phyloP scores from a whole-genome alignment of 495 filamentous ascomycete genomes.

The Bathelium albidoporum region DNA sequence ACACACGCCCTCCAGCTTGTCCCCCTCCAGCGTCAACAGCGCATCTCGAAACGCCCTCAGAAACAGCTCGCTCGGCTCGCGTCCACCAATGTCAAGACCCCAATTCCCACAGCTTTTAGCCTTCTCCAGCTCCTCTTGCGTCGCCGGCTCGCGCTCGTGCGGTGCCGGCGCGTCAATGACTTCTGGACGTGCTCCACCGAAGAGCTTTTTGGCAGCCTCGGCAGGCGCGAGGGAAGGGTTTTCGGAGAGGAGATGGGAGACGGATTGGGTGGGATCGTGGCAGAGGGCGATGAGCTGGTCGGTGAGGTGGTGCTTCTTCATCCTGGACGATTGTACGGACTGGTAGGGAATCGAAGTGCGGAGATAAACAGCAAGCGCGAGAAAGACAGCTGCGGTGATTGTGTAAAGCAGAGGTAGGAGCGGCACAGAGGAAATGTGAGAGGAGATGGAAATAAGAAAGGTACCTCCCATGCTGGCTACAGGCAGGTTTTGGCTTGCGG shows the following conservation, averaged over 20 bases:
- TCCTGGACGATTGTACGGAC: not conserved
- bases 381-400: too few relatives aligned
- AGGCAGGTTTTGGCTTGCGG: not conserved
- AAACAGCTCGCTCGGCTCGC: slow-evolving; percentile 56
- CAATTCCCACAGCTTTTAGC: slow-evolving; percentile 56
- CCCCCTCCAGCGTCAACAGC: slow-evolving; percentile 47
- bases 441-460: too few relatives aligned
- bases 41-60: slow-evolving; percentile 58
- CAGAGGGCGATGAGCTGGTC: slow-evolving; percentile 44
- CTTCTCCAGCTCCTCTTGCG: slow-evolving; percentile 38
- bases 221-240: slow-evolving; percentile 42
- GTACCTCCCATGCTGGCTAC: too few relatives aligned
- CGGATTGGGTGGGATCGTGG: slow-evolving; percentile 36
- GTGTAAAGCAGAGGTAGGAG: too few relatives aligned
- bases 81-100: slow-evolving; percentile 33
- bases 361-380: not conserved
- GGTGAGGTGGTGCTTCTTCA: slow-evolving; percentile 27
- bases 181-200: slow-evolving; percentile 23
- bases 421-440: too few relatives aligned
- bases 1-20: slow-evolving; percentile 46
- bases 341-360: not conserved
- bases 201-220: slow-evolving; percentile 46
- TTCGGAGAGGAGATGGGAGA: slow-evolving; percentile 45
- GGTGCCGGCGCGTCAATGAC: slow-evolving; percentile 14
- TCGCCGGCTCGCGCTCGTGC: slow-evolving; percentile 18